phyloP scores from a whole-genome alignment of 768 basidiomycete genomes.

The Amylocystis lapponica region DNA sequence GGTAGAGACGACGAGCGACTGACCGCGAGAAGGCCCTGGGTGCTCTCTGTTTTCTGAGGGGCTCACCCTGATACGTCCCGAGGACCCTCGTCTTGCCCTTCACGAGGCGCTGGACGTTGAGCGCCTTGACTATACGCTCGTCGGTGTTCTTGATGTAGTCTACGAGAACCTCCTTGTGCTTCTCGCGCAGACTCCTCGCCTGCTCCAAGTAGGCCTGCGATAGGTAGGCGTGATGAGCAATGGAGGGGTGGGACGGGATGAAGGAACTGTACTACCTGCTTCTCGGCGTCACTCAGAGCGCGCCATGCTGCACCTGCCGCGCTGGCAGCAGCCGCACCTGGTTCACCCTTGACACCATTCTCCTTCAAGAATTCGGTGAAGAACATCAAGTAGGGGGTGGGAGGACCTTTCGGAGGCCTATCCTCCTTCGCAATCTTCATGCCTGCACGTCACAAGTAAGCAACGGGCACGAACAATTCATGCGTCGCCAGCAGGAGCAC shows the following conservation, averaged over 20 bases:
- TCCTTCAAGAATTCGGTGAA: background rate
- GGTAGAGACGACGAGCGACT: background rate
- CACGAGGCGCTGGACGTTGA: constrained; percentile 1
- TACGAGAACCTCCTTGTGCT: background rate
- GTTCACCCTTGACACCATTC: background rate
- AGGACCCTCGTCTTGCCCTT: background rate
- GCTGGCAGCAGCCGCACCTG: background rate
- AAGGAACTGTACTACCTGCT: constrained; percentile 2
- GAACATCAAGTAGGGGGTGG: constrained; percentile 2
- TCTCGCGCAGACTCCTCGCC: background rate
- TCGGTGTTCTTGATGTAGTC: constrained; percentile 5
- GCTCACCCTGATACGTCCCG: background rate
- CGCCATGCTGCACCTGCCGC: background rate
- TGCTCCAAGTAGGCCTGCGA: background rate
- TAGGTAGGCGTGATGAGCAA: background rate
- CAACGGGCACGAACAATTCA: background rate
- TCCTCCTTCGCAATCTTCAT: constrained; percentile 8
- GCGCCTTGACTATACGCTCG: constrained; percentile 6
- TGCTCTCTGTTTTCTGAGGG: background rate
- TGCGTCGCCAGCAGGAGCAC: background rate
- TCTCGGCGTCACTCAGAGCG: constrained; percentile 6
- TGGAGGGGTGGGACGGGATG: background rate
- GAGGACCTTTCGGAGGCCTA: constrained; percentile 3
- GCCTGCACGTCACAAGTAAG: background rate
- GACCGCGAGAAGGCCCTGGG: background rate